A percentile compares a stretch with the other conserved stretches of the same genome.
These are phyloP conservation scores for Remersonia thermophila DNA, from an alignment of 2,329 filamentous ascomycete genomes.

Conservation along the genomic window DNA sequence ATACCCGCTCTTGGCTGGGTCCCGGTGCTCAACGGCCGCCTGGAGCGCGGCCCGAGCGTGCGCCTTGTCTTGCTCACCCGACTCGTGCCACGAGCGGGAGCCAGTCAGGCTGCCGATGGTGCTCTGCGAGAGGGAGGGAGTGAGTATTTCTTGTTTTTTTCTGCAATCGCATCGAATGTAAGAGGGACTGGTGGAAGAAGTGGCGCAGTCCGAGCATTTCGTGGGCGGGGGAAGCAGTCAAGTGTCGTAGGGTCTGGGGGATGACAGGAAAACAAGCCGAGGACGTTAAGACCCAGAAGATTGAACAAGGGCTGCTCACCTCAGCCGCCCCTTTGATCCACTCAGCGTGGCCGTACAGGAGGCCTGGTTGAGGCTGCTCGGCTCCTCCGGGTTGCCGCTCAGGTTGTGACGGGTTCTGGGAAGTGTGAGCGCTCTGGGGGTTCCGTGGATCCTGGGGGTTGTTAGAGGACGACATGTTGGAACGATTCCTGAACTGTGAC, in stretches of 20 bases:
- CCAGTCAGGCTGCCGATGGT: slow-evolving; percentile 50
- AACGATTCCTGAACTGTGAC: no score
- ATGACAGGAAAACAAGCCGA: no score
- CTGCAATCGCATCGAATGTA: no score
- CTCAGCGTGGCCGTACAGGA: slow-evolving; percentile 51
- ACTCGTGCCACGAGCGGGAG: slow-evolving; percentile 49
- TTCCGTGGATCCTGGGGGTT: slow-evolving; percentile 13
- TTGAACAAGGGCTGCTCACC: slow-evolving; percentile 27
- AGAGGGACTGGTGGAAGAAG: neutral
- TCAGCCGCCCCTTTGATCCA: slow-evolving; percentile 58
- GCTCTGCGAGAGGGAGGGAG: slow-evolving; percentile 4
- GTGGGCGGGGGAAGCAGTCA: no score
- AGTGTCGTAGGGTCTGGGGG: no score
- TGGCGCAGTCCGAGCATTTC: no score
- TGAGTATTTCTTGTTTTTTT: no score
- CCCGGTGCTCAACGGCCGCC: slow-evolving; percentile 42
- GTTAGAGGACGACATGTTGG: slow-evolving; percentile 16
- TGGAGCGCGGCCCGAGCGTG: slow-evolving; percentile 52
- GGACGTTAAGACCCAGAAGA: neutral
- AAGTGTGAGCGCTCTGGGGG: slow-evolving; percentile 1
- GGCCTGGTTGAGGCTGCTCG: slow-evolving; percentile 40
- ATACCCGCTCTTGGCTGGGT: slow-evolving; percentile 40
- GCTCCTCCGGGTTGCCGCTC: slow-evolving; percentile 7
- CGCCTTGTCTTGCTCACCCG: slow-evolving; percentile 52
- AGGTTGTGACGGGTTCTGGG: slow-evolving; percentile 2